phyloP scores from a whole-genome alignment of 2,329 filamentous ascomycete genomes.

The Pyricularia grisea region DNA sequence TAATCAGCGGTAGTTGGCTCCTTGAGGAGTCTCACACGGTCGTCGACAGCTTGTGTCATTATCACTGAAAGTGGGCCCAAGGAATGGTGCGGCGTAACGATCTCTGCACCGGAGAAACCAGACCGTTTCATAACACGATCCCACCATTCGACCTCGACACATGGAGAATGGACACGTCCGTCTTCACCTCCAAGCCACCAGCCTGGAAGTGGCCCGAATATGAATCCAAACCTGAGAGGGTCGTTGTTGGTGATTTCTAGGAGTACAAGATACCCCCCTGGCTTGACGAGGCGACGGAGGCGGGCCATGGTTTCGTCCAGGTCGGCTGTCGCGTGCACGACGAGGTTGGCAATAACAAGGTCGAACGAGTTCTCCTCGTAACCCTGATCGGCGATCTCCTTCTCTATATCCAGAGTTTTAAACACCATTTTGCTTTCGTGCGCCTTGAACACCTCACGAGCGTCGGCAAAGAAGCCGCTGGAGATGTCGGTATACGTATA shows the following conservation, averaged over 20 bases:
- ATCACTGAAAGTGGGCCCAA: slow-evolving; percentile 9
- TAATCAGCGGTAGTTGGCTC: slow-evolving; percentile 7
- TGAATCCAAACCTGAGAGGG: neutral
- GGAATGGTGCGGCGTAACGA: neutral
- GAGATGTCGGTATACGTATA: slow-evolving; percentile 13
- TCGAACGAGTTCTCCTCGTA: slow-evolving; percentile 23
- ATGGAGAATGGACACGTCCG: slow-evolving; percentile 8
- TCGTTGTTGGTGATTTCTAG: slow-evolving; percentile 8
- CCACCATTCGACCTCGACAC: slow-evolving; percentile 11
- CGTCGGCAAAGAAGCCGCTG: slow-evolving; percentile 19
- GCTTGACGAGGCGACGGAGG: slow-evolving; percentile 22
- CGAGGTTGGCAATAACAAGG: slow-evolving; percentile 26
- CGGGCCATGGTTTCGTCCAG: slow-evolving; percentile 20
- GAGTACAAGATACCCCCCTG: slow-evolving; percentile 28
- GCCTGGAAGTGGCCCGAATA: slow-evolving; percentile 9
- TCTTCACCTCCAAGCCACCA: slow-evolving; percentile 13
- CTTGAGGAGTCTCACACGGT: slow-evolving; percentile 12
- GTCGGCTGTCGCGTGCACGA: slow-evolving; percentile 23
- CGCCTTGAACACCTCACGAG: slow-evolving; percentile 16
- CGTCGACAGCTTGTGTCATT: slow-evolving; percentile 15
- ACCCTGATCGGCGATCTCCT: slow-evolving; percentile 20
- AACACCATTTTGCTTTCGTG: slow-evolving; percentile 17
- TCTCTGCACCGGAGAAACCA: slow-evolving; percentile 18
- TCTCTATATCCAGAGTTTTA: slow-evolving; percentile 21
- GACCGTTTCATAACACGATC: slow-evolving; percentile 11